Percentiles rank a stretch among this genome's conserved stretches.
These are phyloP conservation scores for Polytolypa hystricis DNA, from an alignment of 2,329 filamentous ascomycete genomes.

Conservation along the genomic window DNA sequence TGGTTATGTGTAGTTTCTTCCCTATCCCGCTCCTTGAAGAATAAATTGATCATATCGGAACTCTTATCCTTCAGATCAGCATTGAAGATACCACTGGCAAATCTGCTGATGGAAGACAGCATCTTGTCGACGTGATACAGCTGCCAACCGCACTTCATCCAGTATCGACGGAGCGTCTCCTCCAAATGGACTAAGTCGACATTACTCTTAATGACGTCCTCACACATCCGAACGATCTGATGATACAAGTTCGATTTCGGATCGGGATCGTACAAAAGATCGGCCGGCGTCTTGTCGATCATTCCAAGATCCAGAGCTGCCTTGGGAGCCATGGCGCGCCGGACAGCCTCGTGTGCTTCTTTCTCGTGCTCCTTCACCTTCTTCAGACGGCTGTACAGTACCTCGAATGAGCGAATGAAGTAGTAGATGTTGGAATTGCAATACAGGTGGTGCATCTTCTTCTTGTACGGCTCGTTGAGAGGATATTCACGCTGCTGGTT, in stretches of 20 bases:
- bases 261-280: constrained; percentile 61
- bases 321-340: constrained; percentile 62
- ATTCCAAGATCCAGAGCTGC: constrained; percentile 76
- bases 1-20: constrained; percentile 81
- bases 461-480: constrained; percentile 66
- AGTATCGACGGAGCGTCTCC: constrained; percentile 83
- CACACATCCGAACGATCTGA: constrained; percentile 73
- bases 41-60: constrained; percentile 77
- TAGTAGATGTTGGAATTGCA: constrained; percentile 85
- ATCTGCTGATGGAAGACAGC: constrained; percentile 66
- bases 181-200: constrained; percentile 76
- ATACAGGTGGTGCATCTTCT: constrained; percentile 79
- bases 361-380: constrained; percentile 72
- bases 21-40: constrained; percentile 67
- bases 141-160: constrained; percentile 82
- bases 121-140: constrained; percentile 89
- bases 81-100: constrained; percentile 72
- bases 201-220: constrained; percentile 73
- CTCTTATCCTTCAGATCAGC: constrained; percentile 88
- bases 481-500: constrained; percentile 51
- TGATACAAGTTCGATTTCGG: constrained; percentile 66
- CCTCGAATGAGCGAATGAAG: constrained; percentile 88
- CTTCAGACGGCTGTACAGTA: constrained; percentile 73
- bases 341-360: constrained; percentile 61
- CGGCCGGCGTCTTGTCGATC: constrained; percentile 60